Conservation (phyloP, 768 basidiomycete genomes). For the Cystobasidium tubakii region DNA sequence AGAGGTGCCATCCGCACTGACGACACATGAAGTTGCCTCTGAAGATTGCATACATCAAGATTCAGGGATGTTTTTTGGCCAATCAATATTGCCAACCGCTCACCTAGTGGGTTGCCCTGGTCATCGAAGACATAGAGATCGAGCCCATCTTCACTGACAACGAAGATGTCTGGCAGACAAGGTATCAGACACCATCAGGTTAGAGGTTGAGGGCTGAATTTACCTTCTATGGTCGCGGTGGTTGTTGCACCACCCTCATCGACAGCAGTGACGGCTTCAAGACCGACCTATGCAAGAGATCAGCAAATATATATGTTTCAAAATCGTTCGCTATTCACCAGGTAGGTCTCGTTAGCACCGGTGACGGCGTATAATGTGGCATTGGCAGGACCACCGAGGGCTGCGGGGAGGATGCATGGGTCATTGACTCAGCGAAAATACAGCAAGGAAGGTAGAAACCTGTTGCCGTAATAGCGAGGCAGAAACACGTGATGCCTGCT, state of each 20-base stretch:
- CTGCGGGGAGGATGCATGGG: not conserved
- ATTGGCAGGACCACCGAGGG: not conserved
- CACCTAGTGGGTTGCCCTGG: not conserved
- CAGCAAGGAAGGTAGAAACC: no score
- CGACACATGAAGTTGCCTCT: not conserved
- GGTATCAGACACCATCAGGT: no score
- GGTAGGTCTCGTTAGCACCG: not conserved
- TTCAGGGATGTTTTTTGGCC: no score
- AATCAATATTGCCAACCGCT: no score
- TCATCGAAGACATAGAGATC: constrained; percentile 3
- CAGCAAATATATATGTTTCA: no score
- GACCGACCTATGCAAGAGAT: not conserved
- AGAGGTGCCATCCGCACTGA: not conserved
- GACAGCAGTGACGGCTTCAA: not conserved
- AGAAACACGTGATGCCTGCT: no score
- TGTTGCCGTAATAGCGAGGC: no score
- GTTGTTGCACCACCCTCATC: not conserved
- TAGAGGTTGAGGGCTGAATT: no score
- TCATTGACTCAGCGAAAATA: not conserved
- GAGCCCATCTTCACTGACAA: not conserved
- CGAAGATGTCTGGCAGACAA: not conserved
- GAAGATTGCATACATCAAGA: not conserved
- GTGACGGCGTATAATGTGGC: constrained; percentile 1
- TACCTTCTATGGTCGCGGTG: not conserved
- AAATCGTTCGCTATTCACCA: not conserved